Base-by-base conservation (phyloP, 805 yeast species). In the Saccharomycopsis javanensis region DNA sequence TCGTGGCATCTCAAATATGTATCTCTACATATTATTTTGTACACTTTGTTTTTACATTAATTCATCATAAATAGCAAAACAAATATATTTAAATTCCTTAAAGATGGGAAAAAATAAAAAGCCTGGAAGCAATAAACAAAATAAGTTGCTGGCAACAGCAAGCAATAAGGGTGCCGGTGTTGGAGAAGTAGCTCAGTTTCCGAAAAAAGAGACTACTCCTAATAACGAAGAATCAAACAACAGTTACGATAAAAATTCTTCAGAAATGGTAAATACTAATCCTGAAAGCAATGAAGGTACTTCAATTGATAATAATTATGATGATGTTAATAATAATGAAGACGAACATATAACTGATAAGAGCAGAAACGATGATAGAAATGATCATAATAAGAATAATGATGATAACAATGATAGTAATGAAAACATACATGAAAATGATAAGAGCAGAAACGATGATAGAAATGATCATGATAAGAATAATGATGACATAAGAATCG, bases 81-180 rank as follows among this genome's bases (percentile, higher is more conserved):
- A 37, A n/a, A 11, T 20, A 16, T 13, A 7, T 15, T 5, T 11
- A 11, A 15, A 6, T 33, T 45, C 5, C 13, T 15, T 28, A 42
- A 27, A 27, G 11, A 53, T 53, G 51, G 51, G 42, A 6, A 53
- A 42, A 23, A 38, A 42, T 20, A 38, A 53, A n/a, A 27, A 42
- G 23, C 15, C 25, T n/a, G 35, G 42, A 33, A 20, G 27, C 7
- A 35, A 33, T 31, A 51, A 23, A n/a, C 42, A 35, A 25, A 42
- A 23, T 23, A 42, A 42, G 25, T 18, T 28, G 4, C 48, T 25
- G 18, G 52, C 15, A 30, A 42, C 25, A 28, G 42, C 23, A 18
- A 28, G 5, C 10, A 37, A 15, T 15, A 18, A 27, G n/a, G 16
- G 8, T 48, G 30, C 6, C 37, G 30, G 46, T 13, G 15, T 8